Percentiles rank a stretch among this genome's conserved stretches.
These are phyloP conservation scores for Kluyveromyces sp. DNA, from an alignment of 1,139 yeast species.

Conservation along the genomic window DNA sequence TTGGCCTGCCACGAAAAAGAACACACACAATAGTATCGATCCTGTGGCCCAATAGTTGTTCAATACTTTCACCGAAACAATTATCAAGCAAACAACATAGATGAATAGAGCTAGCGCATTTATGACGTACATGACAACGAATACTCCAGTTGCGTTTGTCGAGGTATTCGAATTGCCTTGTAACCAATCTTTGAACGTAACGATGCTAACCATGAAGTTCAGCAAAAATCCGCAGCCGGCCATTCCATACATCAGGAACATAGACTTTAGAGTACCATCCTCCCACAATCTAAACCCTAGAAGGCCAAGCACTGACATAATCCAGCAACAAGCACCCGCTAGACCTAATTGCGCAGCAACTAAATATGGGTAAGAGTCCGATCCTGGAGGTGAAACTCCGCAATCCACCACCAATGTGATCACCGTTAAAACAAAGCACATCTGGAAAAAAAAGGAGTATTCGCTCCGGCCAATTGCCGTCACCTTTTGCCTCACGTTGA, in stretches of 20 bases:
- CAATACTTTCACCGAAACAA: constrained; percentile 60
- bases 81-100: constrained; percentile 63
- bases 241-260: constrained; percentile 47
- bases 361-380: constrained; percentile 66
- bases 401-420: constrained; percentile 75
- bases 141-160: constrained; percentile 53
- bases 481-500: constrained; percentile 71
- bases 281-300: constrained; percentile 88
- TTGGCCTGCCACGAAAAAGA: constrained; percentile 79
- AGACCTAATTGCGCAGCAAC: constrained; percentile 76
- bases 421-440: constrained; percentile 49
- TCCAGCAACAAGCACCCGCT: constrained; percentile 61
- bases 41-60: constrained; percentile 85
- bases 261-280: constrained; percentile 70
- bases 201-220: constrained; percentile 57
- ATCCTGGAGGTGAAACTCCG: constrained; percentile 87
- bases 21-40: constrained; percentile 57
- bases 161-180: constrained; percentile 23
- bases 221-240: constrained; percentile 48
- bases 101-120: constrained; percentile 59
- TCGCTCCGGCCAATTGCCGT: constrained; percentile 93
- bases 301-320: constrained; percentile 65
- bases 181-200: constrained; percentile 69
- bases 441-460: constrained; percentile 65
- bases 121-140: constrained; percentile 59